These are phyloP conservation scores for Coemansia furcata DNA, from an alignment of 192 early-diverging fungal genomes.

Conservation along the genomic window DNA sequence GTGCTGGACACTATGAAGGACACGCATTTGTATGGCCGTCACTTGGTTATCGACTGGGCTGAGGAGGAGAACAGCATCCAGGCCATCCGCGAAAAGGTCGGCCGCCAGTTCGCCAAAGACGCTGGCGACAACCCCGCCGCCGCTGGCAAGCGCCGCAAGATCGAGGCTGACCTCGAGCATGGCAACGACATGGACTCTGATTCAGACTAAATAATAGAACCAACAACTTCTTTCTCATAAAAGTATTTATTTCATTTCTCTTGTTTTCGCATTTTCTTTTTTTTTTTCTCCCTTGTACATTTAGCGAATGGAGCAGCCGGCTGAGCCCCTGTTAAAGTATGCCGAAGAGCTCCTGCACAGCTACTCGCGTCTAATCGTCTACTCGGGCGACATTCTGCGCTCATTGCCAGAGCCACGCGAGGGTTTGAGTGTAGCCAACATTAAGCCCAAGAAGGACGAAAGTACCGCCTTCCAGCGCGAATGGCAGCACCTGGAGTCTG, in stretches of 20 bases:
- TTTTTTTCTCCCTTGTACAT: background rate
- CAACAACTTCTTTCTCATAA: background rate
- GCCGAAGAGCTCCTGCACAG: conserved; percentile 46
- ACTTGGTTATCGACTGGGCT: conserved; percentile 95
- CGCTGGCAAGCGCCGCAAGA: conserved; percentile 60
- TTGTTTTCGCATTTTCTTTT: background rate
- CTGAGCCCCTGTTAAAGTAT: conserved; percentile 39
- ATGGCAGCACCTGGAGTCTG: conserved; percentile 48
- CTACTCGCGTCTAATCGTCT: conserved; percentile 46
- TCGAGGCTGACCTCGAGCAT: conserved; percentile 55
- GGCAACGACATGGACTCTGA: conserved; percentile 30
- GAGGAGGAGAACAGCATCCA: conserved; percentile 71
- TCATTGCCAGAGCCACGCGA: conserved; percentile 46
- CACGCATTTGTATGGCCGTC: conserved; percentile 97
- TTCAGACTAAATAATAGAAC: conserved; percentile 1
- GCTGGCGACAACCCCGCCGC: conserved; percentile 53
- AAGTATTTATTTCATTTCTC: background rate
- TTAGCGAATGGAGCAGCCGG: conserved; percentile 19
- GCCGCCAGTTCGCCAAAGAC: conserved; percentile 71
- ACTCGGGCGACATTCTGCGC: conserved; percentile 51
- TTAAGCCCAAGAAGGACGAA: conserved; percentile 51
- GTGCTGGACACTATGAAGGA: conserved; percentile 81
- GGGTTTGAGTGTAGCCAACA: conserved; percentile 44
- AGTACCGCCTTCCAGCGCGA: conserved; percentile 39
- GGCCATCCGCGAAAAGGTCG: conserved; percentile 82